Evolutionary conservation across 192 early-diverging fungal species (phyloP), one percentile per base, ranked within the genome.

Genomic region (Paraglomus occultum): DNA sequence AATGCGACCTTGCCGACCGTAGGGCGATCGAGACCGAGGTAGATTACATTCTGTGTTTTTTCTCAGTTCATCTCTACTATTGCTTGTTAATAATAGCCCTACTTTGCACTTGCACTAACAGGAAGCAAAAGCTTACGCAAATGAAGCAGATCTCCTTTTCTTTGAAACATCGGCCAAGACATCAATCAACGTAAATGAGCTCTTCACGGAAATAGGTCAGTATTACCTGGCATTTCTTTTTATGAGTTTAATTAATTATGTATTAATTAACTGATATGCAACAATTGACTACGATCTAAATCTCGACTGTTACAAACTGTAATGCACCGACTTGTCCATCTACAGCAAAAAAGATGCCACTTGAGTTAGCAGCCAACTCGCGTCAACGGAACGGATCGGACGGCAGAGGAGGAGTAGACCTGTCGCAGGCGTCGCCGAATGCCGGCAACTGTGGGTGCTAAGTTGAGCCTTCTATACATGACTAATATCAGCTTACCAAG

Each of bases 111-210:
- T 61, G 6, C 52, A 18, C 8, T 47, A 17, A 44, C 71, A 86
- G 84, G 87, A 82, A 65, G 85, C 87, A 12, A 78, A 85, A 72
- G 83, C 78, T 51, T 89, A 89, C 71, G 88, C 88, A 4, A 76
- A 84, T 61, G 87, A 88, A 64, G 75, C 79, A 17, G 87, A 83
- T 23, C 71, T 89, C 8, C 70, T 89, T 38, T 89, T 88, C 74
- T 87, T 86, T 54, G 88, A 89, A 67, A 87, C 88, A 2, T 86
- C 84, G 8, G 88, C 88, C 64, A 89, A 89, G 61, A 87, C 85
- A 42, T 82, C 85, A 6, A 60, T 70, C 23, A 86, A 86, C 67
- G 87, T 89, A 40, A 82, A 74, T 40, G 84, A 87, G 49, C 57
- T 89, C 20, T 89, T 89, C 67, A 85, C 79, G 42, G 74, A 80